Evolutionary conservation across 495 filamentous ascomycete species (phyloP), one percentile per base, ranked within the genome.

Genomic region (Penicillium odoratum): DNA sequence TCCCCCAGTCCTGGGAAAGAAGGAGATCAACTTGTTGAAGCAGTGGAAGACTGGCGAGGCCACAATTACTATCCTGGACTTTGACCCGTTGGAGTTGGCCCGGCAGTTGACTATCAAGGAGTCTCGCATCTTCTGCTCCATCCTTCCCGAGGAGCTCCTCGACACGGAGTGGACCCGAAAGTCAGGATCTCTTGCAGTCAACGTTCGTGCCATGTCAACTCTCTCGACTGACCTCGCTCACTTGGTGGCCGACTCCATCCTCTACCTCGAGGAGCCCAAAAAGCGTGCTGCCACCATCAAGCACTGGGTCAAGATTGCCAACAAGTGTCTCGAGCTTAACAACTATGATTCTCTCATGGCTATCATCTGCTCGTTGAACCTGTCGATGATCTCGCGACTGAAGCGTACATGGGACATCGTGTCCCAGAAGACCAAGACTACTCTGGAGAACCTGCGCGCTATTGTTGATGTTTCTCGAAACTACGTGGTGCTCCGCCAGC

Each of bases 301-400:
- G 78, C 92, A 97, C 63, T 99, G 95, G 95, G 90, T 96, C 53
- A 99, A 99, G 78, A 89, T 98, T 59, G 89, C 91, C 2, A 85
- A 88, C 67, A 89, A 88, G 59, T 97, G 92, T 64, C 78, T 95
- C 10, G 87, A 91, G 58, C 79, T 99, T 7, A 89, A 92, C 73
- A 99, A 99, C 74, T 99, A 98, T 69, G 93, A 98, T 66, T 90
- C 91, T 1, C 78, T 98, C 42, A 96, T 97, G 91, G 92, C 93
- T 11, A 96, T 99, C 66, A 90, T 96, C 67, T 97, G 93, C 77
- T 91, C 89, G 0, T 71, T 99, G 47, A 93, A 94, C 69, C 90
- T 89, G 48, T 96, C 92, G 0, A 90, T 92, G 71, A 95, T 99
- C 57, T 81, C 85, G 33, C 90, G 95, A n/a, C 78, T 99, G 21